Conservation (phyloP, 2,329 filamentous ascomycete genomes). For the Xylaria sp. region DNA sequence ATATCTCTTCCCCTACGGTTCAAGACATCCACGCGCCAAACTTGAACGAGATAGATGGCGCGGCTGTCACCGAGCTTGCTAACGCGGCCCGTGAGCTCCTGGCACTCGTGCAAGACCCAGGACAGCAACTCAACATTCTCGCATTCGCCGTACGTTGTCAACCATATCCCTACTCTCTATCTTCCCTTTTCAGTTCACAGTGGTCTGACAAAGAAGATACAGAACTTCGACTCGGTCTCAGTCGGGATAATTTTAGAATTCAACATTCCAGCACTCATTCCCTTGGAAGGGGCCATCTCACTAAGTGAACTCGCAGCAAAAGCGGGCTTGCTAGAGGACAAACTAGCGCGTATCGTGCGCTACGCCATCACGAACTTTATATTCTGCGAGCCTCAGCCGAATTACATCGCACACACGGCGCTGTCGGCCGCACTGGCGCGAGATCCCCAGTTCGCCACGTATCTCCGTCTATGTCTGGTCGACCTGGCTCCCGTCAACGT, state of each 20-base stretch:
- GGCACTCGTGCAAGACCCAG: conserved; percentile 4
- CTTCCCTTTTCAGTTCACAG: neutral
- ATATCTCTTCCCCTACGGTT: conserved; percentile 1
- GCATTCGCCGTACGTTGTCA: neutral
- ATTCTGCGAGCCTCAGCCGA: conserved; percentile 5
- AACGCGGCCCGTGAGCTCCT: conserved; percentile 13
- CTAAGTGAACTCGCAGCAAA: neutral
- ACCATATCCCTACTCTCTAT: neutral
- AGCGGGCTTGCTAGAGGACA: conserved; percentile 7
- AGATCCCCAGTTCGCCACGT: conserved; percentile 4
- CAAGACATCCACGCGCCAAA: neutral
- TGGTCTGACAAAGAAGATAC: neutral
- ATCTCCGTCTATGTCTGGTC: neutral
- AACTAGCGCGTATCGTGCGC: conserved; percentile 19
- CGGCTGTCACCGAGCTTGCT: conserved; percentile 3
- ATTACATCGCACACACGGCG: conserved; percentile 12
- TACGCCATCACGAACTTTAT: conserved; percentile 18
- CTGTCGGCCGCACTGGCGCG: conserved; percentile 9
- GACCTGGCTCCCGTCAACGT: neutral
- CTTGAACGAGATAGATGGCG: neutral
- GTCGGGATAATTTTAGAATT: conserved; percentile 12
- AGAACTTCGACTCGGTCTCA: conserved; percentile 2
- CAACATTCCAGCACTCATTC: conserved; percentile 9
- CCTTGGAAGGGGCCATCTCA: conserved; percentile 6
- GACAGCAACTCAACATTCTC: conserved; percentile 8